These are phyloP conservation scores for Pseudocercospora macadamiae DNA, from an alignment of 2,329 filamentous ascomycete species.

Conservation along the genomic window DNA sequence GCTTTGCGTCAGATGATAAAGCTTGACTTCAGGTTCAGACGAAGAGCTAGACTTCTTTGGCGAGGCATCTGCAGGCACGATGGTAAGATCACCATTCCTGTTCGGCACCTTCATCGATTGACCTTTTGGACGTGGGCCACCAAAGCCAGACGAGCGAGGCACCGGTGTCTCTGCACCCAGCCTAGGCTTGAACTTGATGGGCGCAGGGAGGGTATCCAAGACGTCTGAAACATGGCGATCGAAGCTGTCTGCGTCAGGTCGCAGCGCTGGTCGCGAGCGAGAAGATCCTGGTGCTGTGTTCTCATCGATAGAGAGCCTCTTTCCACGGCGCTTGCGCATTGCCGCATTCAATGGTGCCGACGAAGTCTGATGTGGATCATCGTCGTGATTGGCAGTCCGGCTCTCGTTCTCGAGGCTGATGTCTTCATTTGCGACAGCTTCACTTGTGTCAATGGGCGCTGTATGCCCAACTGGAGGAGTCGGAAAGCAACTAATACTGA, in stretches of 20 bases:
- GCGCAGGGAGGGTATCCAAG: slow-evolving; percentile 51
- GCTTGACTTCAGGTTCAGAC: slow-evolving; percentile 68
- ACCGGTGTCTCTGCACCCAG: slow-evolving; percentile 45
- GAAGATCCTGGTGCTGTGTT: slow-evolving; percentile 4
- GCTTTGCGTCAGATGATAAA: slow-evolving; percentile 87
- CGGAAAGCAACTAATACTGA: slow-evolving; percentile 17
- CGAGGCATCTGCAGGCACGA: slow-evolving; percentile 42
- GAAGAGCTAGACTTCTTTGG: slow-evolving; percentile 31
- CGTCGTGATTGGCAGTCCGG: slow-evolving; percentile 10
- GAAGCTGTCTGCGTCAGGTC: slow-evolving; percentile 50
- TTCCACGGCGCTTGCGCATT: slow-evolving; percentile 45
- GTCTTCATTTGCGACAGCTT: neutral
- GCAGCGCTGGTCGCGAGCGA: slow-evolving; percentile 2
- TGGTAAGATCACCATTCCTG: slow-evolving; percentile 29
- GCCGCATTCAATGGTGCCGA: slow-evolving; percentile 47
- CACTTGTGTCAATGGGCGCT: neutral
- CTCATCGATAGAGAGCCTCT: slow-evolving; percentile 9
- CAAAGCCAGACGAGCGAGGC: slow-evolving; percentile 23
- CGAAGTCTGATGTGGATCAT: neutral
- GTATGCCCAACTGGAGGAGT: slow-evolving; percentile 16
- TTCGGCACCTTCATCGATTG: slow-evolving; percentile 14
- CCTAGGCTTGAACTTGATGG: slow-evolving; percentile 71
- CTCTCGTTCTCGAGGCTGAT: neutral
- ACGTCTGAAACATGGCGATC: slow-evolving; percentile 54
- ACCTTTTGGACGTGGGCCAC: slow-evolving; percentile 26